A percentile compares a stretch with the other conserved stretches of the same genome.
phyloP scores from a whole-genome alignment of 192 early-diverging fungal genomes.

The Backusella psychrophila region DNA sequence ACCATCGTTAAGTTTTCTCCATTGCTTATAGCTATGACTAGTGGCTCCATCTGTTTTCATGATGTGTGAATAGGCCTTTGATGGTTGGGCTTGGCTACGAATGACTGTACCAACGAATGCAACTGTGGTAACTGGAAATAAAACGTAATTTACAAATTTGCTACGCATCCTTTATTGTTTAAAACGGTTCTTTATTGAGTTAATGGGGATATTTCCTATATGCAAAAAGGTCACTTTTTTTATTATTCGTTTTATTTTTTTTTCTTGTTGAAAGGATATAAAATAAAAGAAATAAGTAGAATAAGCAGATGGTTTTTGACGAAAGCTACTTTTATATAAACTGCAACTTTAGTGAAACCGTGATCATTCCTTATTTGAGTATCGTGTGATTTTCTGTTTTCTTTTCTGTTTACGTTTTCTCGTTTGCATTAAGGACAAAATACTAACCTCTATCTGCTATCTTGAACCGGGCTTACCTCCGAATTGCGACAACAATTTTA shows the following conservation, averaged over 20 bases:
- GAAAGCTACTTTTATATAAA: background rate
- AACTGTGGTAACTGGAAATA: constrained; percentile 20
- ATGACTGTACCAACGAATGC: constrained; percentile 24
- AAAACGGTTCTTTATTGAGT: background rate
- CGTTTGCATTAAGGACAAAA: background rate
- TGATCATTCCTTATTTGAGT: background rate
- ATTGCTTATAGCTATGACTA: constrained; percentile 8
- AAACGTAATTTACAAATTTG: constrained; percentile 14
- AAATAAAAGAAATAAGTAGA: background rate
- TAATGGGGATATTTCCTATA: background rate
- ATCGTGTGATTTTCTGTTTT: constrained; percentile 1
- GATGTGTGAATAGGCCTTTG: constrained; percentile 17
- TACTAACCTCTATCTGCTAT: background rate
- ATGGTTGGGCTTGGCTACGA: constrained; percentile 24
- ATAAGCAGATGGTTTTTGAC: background rate
- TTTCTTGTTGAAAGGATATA: background rate
- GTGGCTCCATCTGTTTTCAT: constrained; percentile 26
- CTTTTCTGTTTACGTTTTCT: background rate
- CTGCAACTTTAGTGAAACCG: background rate
- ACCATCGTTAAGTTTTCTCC: constrained; percentile 35
- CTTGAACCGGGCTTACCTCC: background rate
- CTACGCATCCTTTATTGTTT: background rate
- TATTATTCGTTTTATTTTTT: background rate
- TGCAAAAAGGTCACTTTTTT: background rate
- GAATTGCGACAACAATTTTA: background rate